These are phyloP conservation scores for Ceratocystis albifundus DNA, from an alignment of 2,329 filamentous ascomycete genomes.

Conservation along the genomic window DNA sequence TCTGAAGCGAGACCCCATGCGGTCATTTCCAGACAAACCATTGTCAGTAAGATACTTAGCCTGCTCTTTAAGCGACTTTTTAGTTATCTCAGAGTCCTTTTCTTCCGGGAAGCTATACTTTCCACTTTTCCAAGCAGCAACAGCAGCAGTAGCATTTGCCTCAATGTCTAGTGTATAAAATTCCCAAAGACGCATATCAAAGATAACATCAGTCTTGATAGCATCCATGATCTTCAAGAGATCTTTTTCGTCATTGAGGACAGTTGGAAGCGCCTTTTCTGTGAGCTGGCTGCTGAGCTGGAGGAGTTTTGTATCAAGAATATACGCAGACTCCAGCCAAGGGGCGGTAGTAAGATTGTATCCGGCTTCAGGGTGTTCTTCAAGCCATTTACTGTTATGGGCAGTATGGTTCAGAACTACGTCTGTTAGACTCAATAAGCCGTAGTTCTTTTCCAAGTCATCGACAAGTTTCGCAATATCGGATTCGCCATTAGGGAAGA, in stretches of 20 bases:
- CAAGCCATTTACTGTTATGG: conserved; percentile 86
- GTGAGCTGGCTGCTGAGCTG: conserved; percentile 67
- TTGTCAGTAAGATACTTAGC: conserved; percentile 55
- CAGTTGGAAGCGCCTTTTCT: conserved; percentile 61
- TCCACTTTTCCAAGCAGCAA: conserved; percentile 60
- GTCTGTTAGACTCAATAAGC: conserved; percentile 79
- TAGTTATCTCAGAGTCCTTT: conserved; percentile 23
- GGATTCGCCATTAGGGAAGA: conserved; percentile 74
- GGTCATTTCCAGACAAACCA: conserved; percentile 58
- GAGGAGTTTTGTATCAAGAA: conserved; percentile 51
- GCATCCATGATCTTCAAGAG: conserved; percentile 71
- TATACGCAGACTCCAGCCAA: conserved; percentile 53
- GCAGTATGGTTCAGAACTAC: conserved; percentile 98
- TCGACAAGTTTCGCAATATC: conserved; percentile 67
- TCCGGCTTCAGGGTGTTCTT: conserved; percentile 87
- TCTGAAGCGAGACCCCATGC: conserved; percentile 68
- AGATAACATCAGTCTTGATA: conserved; percentile 69
- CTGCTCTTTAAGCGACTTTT: conserved; percentile 31
- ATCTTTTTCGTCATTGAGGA: conserved; percentile 59
- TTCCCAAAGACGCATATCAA: conserved; percentile 74
- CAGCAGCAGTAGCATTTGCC: conserved; percentile 52
- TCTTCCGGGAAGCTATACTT: conserved; percentile 44
- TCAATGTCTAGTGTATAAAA: conserved; percentile 80
- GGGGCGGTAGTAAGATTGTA: conserved; percentile 91
- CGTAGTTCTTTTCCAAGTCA: conserved; percentile 74